Evolutionary conservation across 176 grass and related monocot genomes (phyloP), one percentile per base, ranked within the genome.

Genomic region (Triticum dicoccoides): DNA sequence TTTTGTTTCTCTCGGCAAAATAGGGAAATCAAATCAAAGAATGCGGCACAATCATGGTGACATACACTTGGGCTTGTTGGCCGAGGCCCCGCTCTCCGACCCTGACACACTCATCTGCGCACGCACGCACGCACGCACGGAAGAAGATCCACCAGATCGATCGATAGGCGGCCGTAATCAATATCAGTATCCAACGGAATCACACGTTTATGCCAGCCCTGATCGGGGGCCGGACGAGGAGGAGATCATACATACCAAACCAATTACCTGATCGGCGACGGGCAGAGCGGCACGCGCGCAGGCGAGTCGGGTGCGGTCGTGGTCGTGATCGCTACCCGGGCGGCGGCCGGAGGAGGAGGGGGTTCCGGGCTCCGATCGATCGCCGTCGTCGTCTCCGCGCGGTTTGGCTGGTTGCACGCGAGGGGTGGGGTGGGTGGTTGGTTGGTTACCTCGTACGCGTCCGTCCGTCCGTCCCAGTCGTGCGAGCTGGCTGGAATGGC

Each of bases 51-150:
- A 86, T 24, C 17, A 9, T 20, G 5, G 34, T 35, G 34, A 54
- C 52, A 5, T 73, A 97, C 95, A 93, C 61, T 89, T 95, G 42
- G 95, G 95, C 65, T 93, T 95, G 59, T 95, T 95, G 85, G 93
- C 93, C 30, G 80, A 87, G 58, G 91, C 82, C 85, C 92, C 91
- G 83, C 37, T 82, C 8, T 91, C 86, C 20, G 82, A 82, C 3
- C 78, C 86, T 7, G 89, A 63, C 2, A 51, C 23, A 72, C 86
- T 88, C 90, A 88, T 91, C 86, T 91, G 11, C 27, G 25, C 13
- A 8, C 41, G 25, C 0, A 9, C 8, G 25, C 13, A 8, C 39
- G 25, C 0, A 9, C 4, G 39, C 39, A 18, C 70, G 29, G 42
- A 80, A 39, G 3, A 5, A 59, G 76, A 70, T 9, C 44, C 76